phyloP scores from a whole-genome alignment of 495 filamentous ascomycete genomes.

The Annulohypoxylon moriforme region DNA sequence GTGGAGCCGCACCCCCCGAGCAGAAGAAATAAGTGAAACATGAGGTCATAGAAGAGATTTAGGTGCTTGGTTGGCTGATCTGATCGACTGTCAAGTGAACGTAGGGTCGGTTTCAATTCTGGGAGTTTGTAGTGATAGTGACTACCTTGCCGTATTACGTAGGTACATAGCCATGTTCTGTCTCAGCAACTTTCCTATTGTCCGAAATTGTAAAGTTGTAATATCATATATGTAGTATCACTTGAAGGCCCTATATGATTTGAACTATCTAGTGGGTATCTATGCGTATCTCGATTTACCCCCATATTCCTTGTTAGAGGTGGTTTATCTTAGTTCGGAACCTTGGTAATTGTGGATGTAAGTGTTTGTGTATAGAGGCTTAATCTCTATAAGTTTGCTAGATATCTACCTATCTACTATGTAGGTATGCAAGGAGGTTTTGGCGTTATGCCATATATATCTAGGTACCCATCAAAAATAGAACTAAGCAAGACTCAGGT shows the following conservation, averaged over 20 bases:
- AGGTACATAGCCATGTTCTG: constrained; percentile 12
- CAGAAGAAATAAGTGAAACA: constrained; percentile 44
- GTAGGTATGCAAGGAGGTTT: too few species aligned
- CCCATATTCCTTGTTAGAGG: too few species aligned
- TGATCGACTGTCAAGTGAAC: constrained; percentile 14
- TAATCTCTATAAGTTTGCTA: too few species aligned
- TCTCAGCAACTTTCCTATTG: constrained; percentile 12
- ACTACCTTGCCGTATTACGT: constrained; percentile 9
- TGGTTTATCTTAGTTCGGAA: too few species aligned
- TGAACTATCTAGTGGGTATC: background rate
- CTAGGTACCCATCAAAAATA: too few species aligned
- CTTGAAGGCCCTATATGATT: background rate
- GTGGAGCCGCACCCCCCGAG: constrained; percentile 57
- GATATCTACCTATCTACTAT: too few species aligned
- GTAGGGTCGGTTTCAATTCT: constrained; percentile 3
- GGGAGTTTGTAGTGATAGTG: constrained; percentile 13
- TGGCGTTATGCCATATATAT: too few species aligned
- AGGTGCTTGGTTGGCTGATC: background rate
- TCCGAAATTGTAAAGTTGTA: background rate
- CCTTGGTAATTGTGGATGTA: too few species aligned
- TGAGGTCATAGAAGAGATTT: background rate
- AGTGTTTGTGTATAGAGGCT: too few species aligned
- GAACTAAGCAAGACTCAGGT: too few species aligned
- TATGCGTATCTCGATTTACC: too few species aligned
- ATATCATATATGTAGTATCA: background rate